Percentiles rank a stretch among this genome's conserved stretches.
Evolutionary conservation across 1,139 yeast genomes (phyloP).

Genomic region (Arxiozyma telluris): DNA sequence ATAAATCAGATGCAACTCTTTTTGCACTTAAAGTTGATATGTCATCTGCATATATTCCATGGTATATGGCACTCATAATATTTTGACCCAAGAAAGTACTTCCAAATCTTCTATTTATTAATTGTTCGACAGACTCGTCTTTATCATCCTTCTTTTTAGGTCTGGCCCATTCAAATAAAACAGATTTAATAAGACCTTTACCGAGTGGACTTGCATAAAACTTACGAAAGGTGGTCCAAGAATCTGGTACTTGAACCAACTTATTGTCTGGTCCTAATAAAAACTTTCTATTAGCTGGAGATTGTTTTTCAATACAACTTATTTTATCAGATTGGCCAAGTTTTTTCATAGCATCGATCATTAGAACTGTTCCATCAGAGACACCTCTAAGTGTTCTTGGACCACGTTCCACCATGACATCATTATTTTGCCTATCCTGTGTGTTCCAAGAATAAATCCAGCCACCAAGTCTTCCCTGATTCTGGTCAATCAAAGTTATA

Average conservation of each 20-base stretch:
- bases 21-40: constrained; percentile 54
- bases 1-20: constrained; percentile 46
- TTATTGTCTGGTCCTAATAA: constrained; percentile 36
- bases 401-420: constrained; percentile 54
- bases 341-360: constrained; percentile 47
- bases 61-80: constrained; percentile 69
- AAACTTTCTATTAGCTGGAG: constrained; percentile 56
- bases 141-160: constrained; percentile 14
- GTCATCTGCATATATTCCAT: constrained; percentile 92
- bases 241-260: constrained; percentile 43
- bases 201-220: constrained; percentile 42
- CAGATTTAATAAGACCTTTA: constrained; percentile 34
- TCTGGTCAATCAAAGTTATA: constrained; percentile 52
- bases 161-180: constrained; percentile 33
- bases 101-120: constrained; percentile 65
- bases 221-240: constrained; percentile 32
- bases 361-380: constrained; percentile 55
- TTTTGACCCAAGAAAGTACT: constrained; percentile 45
- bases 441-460: constrained; percentile 52
- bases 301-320: constrained; percentile 40
- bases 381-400: constrained; percentile 67
- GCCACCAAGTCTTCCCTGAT: constrained; percentile 56
- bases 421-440: constrained; percentile 15
- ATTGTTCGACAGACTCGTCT: constrained; percentile 69
- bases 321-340: constrained; percentile 38